Conservation (phyloP, 306 rosid species). For the Oemleria cerasiformis region DNA sequence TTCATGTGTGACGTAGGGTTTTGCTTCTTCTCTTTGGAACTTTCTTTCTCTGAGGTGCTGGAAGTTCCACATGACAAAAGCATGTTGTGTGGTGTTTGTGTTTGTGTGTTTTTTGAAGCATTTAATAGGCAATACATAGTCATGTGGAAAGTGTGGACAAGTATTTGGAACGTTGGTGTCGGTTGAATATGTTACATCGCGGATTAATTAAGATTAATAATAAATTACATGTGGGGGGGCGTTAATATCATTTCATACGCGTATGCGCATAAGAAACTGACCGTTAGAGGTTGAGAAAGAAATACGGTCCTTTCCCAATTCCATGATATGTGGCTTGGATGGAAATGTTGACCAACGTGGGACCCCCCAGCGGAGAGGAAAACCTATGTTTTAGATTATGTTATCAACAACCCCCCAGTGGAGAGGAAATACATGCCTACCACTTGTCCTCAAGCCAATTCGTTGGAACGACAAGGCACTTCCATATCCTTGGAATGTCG, state of each 20-base stretch:
- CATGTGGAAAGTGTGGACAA: background rate
- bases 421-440: slow-evolving; percentile 2
- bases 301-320: background rate
- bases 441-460: background rate
- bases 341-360: background rate
- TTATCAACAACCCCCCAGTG: background rate
- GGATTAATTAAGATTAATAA: too few relatives aligned
- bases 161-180: too few relatives aligned
- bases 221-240: too few relatives aligned
- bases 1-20: background rate
- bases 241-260: too few relatives aligned
- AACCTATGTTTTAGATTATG: background rate
- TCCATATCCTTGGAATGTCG: too few relatives aligned
- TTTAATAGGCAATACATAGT: background rate
- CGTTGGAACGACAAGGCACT: background rate
- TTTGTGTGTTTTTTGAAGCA: background rate
- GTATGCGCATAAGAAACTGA: too few relatives aligned
- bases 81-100: background rate
- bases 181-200: too few relatives aligned
- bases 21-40: background rate
- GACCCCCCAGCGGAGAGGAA: background rate
- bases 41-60: background rate
- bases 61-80: slow-evolving; percentile 12
- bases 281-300: background rate
- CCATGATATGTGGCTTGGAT: background rate